phyloP scores from a whole-genome alignment of 2,329 filamentous ascomycete species.

The Cladosporium sp. region DNA sequence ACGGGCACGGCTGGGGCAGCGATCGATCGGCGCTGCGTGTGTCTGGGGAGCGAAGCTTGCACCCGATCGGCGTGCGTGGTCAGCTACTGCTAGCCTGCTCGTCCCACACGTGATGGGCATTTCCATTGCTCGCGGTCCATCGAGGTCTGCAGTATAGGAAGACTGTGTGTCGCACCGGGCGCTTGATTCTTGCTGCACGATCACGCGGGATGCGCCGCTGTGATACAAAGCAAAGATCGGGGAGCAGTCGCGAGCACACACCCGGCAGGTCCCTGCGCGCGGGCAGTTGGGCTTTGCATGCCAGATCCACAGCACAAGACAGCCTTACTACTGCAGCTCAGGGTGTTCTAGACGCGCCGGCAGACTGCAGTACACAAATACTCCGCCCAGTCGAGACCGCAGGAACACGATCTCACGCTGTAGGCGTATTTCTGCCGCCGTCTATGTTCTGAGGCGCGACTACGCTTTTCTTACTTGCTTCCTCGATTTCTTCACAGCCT shows the following conservation, averaged over 20 bases:
- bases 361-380: background rate
- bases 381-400: background rate
- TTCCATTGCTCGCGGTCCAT: background rate
- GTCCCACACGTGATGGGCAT: background rate
- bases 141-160: too few species aligned
- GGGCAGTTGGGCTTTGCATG: too few species aligned
- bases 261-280: too few species aligned
- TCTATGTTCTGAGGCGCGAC: background rate
- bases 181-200: too few species aligned
- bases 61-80: background rate
- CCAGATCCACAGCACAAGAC: background rate
- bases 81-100: background rate
- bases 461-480: background rate
- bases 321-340: background rate
- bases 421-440: background rate
- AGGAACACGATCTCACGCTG: background rate
- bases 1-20: background rate
- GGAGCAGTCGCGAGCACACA: too few species aligned
- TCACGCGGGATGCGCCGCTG: too few species aligned
- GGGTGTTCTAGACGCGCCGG: background rate
- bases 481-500: slow-evolving; percentile 5
- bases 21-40: background rate
- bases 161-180: background rate
- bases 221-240: too few species aligned
- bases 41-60: background rate